Evolutionary conservation across 2,329 filamentous ascomycete species (phyloP), one percentile per base, ranked within the genome.

Genomic region (Grosmannia serpens): DNA sequence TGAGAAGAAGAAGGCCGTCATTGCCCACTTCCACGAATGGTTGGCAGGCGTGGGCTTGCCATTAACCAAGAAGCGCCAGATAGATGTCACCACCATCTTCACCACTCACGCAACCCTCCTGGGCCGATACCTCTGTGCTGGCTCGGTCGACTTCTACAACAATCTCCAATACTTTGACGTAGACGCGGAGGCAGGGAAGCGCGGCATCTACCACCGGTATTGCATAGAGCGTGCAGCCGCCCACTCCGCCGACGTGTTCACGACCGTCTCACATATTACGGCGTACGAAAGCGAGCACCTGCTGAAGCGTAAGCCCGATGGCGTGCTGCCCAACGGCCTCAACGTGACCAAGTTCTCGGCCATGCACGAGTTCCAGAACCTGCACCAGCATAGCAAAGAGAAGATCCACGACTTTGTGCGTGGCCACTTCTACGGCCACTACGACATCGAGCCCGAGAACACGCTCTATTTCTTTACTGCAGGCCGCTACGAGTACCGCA

Each of bases 21-120:
- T 97, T 72, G 94, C 91, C 58, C 94, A 99, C 73, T 97, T 97
- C 77, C 94, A 99, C 77, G 94, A 99, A 74, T 99, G 94, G 94
- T 82, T 99, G 58, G 87, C 94, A 13, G 94, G 92, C 73, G 94
- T 97, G 55, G 92, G 89, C 55, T 79, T 97, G 38, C 94, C 94
- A 29, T 81, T 97, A 64, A 87, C 86, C 75, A 95, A 95, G 77
- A 96, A 89, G 80, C 85, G 94, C 62, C 88, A 88, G 68, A 97
- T 97, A 73, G 94, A 97, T 69, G 82, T 96, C 55, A 97, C 94
- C 22, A 97, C 94, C 65, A 97, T 97, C 71, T 97, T 97, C 77
- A 99, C 94, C 49, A 99, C 94, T 2, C 94, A 97, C 74, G 94
- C 94, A 27, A 97, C 94, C 7, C 82, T 99, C 13, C 84, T 99